Evolutionary conservation across 73 alveolate genomes (phyloP), one percentile per base, ranked within the genome.

Genomic region (Symbiodinium natans): DNA sequence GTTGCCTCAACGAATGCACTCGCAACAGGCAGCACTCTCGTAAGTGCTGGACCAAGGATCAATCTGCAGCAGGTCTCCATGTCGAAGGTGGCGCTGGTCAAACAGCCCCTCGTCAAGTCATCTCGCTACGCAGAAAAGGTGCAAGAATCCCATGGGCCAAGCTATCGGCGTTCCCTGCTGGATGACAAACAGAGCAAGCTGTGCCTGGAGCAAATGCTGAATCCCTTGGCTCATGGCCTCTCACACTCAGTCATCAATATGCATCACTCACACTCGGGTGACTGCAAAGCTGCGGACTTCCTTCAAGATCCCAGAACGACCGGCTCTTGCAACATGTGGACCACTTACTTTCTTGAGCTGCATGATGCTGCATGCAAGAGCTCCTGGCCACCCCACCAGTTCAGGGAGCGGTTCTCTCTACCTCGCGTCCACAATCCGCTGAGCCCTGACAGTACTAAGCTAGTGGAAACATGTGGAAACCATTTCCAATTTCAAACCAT

Each of bases 21-120:
- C n/a, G n/a, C n/a, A n/a, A n/a, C n/a, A n/a, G n/a, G n/a, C n/a
- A n/a, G n/a, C n/a, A n/a, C n/a, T n/a, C n/a, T n/a, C n/a, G n/a
- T n/a, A n/a, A n/a, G n/a, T n/a, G n/a, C n/a, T 11, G 36, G 77
- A 15, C 77, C 34, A 27, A 27, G 77, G 77, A 27, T 27, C 31
- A 23, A 21, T 31, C 77, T 27, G 31, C 77, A 63, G 77, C 77
- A 63, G 77, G 34, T 27, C 77, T 31, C 77, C 77, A 63, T 63
- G 77, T 63, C 77, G 15, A 63, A 63, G 77, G 36, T 63, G 40
- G 77, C 77, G 39, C 77, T 63, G 31, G 77, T 31, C 10, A 63
- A 63, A 27, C 77, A 63, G 77, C 77, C 77, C 77, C 77, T 63
- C 34, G n/a, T n/a, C n/a, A n/a, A n/a, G n/a, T n/a, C n/a, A n/a